phyloP scores from a whole-genome alignment of 352 stramenopile genomes.

The Phytophthora pseudosyringae region DNA sequence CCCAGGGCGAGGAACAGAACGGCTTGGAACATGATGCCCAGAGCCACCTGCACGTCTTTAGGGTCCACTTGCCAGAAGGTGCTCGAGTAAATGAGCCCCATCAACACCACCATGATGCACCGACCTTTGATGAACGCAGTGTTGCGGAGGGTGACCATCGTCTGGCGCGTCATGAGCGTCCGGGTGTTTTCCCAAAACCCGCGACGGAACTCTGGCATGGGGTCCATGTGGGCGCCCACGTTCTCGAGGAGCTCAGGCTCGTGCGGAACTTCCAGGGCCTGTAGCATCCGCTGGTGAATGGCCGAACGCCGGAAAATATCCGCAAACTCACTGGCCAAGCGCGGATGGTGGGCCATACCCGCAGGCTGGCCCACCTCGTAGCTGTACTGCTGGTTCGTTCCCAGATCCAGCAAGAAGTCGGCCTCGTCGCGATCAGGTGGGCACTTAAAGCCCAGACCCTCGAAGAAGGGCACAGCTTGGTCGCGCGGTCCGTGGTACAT shows the following conservation, averaged over 20 bases:
- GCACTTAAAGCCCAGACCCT: slow-evolving; percentile 32
- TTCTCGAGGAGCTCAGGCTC: slow-evolving; percentile 19
- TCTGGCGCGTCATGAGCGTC: slow-evolving; percentile 36
- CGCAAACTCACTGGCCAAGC: slow-evolving; percentile 41
- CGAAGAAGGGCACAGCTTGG: slow-evolving; percentile 54
- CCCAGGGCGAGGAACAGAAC: slow-evolving; percentile 75
- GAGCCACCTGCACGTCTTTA: slow-evolving; percentile 35
- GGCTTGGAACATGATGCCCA: slow-evolving; percentile 76
- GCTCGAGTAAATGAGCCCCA: slow-evolving; percentile 40
- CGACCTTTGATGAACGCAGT: slow-evolving; percentile 35
- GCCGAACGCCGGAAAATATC: slow-evolving; percentile 24
- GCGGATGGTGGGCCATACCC: slow-evolving; percentile 18
- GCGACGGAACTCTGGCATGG: slow-evolving; percentile 37
- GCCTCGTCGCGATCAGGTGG: slow-evolving; percentile 44
- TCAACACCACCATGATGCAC: slow-evolving; percentile 54
- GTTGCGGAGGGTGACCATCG: slow-evolving; percentile 57
- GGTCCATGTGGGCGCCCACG: slow-evolving; percentile 29
- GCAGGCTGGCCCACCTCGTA: slow-evolving; percentile 30
- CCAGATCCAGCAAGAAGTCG: slow-evolving; percentile 53
- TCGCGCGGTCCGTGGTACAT: slow-evolving; percentile 42
- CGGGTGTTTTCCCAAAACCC: slow-evolving; percentile 36
- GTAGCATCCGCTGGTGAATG: slow-evolving; percentile 27
- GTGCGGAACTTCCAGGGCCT: slow-evolving; percentile 22
- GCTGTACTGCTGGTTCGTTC: slow-evolving; percentile 39
- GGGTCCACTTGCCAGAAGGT: slow-evolving; percentile 45